phyloP scores from a whole-genome alignment of 2,329 filamentous ascomycete species.

The Penicillium thymicola region DNA sequence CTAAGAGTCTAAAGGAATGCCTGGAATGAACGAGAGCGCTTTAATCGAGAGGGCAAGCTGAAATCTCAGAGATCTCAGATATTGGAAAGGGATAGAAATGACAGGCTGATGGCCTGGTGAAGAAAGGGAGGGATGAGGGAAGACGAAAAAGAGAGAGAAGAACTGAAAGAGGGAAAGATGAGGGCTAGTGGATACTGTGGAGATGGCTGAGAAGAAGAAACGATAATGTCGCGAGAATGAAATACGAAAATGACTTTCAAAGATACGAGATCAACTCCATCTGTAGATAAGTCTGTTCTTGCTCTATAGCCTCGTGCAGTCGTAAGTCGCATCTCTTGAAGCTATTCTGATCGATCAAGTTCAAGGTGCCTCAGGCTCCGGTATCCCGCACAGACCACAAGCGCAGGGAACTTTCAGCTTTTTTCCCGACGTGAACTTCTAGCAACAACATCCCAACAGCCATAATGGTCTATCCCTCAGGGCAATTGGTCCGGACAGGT shows the following conservation, averaged over 20 bases:
- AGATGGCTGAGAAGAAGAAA: slow-evolving; percentile 24
- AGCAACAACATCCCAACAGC: slow-evolving; percentile 31
- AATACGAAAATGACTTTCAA: background rate
- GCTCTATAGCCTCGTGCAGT: background rate
- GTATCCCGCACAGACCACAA: slow-evolving; percentile 17
- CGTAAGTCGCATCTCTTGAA: slow-evolving; percentile 6
- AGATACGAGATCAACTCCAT: background rate
- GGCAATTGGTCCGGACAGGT: slow-evolving; percentile 41
- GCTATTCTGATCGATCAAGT: slow-evolving; percentile 21
- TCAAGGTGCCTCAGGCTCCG: slow-evolving; percentile 17
- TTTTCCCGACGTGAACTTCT: slow-evolving; percentile 26
- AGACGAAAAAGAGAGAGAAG: slow-evolving; percentile 19
- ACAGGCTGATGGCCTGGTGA: slow-evolving; percentile 19
- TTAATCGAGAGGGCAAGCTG: slow-evolving; percentile 10
- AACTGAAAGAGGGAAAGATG: slow-evolving; percentile 28
- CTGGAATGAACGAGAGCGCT: slow-evolving; percentile 3
- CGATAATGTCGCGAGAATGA: background rate
- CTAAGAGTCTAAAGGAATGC: background rate
- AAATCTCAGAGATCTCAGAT: background rate
- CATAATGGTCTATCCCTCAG: slow-evolving; percentile 38
- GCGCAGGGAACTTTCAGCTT: slow-evolving; percentile 29
- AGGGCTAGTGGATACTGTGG: slow-evolving; percentile 31
- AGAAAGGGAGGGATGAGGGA: slow-evolving; percentile 15
- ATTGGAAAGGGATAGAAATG: slow-evolving; percentile 8
- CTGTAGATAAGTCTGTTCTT: background rate